These are phyloP conservation scores for Bocquillonia castaneifolia DNA, from an alignment of 441 rosid species.

Conservation along the genomic window DNA sequence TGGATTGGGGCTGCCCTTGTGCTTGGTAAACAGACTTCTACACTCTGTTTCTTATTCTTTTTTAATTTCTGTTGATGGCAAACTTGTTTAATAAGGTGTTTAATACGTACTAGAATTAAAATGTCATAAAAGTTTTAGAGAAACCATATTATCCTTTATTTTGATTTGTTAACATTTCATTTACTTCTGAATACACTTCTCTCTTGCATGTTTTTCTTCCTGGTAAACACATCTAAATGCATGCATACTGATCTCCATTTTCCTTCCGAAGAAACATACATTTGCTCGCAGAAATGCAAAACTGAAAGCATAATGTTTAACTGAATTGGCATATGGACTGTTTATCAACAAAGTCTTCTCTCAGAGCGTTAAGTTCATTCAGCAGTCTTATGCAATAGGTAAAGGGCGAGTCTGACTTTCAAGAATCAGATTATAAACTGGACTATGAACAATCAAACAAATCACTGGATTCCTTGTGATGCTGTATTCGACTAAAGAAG, in stretches of 20 bases:
- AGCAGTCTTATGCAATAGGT: background rate
- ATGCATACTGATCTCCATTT: background rate
- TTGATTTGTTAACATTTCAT: conserved; percentile 3
- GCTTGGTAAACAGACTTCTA: conserved; percentile 7
- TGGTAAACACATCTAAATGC: background rate
- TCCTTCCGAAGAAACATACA: background rate
- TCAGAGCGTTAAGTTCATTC: too few relatives aligned
- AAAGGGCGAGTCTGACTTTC: background rate
- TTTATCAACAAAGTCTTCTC: background rate
- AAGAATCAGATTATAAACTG: background rate
- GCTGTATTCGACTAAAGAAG: background rate
- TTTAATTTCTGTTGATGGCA: background rate
- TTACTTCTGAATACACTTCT: background rate
- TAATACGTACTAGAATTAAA: background rate
- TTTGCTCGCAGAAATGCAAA: background rate
- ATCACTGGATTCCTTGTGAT: background rate
- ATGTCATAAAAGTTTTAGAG: background rate
- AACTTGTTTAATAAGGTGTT: background rate
- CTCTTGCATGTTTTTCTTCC: background rate
- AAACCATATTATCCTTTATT: background rate
- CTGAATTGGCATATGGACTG: background rate
- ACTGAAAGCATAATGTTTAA: background rate
- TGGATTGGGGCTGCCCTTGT: conserved; percentile 67
- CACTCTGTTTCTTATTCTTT: conserved; percentile 1
- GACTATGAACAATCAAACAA: background rate